Base-by-base conservation (phyloP, 306 rosid species). In the Malus fusca region DNA sequence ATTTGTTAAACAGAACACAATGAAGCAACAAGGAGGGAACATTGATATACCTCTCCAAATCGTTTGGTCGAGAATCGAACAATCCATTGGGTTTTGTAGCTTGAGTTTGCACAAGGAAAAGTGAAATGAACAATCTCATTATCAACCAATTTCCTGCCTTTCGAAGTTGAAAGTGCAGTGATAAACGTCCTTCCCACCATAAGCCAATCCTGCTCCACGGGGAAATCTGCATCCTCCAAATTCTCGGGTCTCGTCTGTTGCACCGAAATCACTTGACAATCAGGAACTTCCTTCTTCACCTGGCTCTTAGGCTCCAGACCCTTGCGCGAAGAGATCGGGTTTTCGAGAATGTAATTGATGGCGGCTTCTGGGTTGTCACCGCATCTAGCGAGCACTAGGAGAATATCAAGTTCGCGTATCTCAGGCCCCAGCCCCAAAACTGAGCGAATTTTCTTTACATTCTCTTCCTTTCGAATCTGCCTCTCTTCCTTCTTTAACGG, bases 21-120 rank as follows among this genome's bases (percentile, higher is more conserved):
- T 13, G 37, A 61, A 63, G 18, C 68, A 0, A 48, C 19, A 40
- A 35, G 61, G 14, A 42, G 10, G 6, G 52, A n/a, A 25, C 28
- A 65, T 0, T 37, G 22, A 21, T 3, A 23, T 68, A 86, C 92
- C 96, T 85, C 96, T 82, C 98, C 97, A 25, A 66, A 83, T 42
- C 93, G 96, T 33, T 88, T 87, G 26, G 98, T 93, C n/a, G 92
- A 88, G 66, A 88, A 80, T 12, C 97, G 96, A 85, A 89, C 91
- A 55, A 93, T 91, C 89, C 85, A 89, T 33, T 58, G 82, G 2
- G 80, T 44, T 72, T 88, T 86, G n/a, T 14, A 66, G 35, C 75
- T 84, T 31, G 77, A 68, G 74, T 37, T 59, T 2, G 77, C 31
- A 5, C 43, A 25, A 56, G 91, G 84, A 69, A 86, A 89, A 68